These are phyloP conservation scores for Amoebophrya sp. DNA, from an alignment of 169 alveolate genomes.

Conservation along the genomic window DNA sequence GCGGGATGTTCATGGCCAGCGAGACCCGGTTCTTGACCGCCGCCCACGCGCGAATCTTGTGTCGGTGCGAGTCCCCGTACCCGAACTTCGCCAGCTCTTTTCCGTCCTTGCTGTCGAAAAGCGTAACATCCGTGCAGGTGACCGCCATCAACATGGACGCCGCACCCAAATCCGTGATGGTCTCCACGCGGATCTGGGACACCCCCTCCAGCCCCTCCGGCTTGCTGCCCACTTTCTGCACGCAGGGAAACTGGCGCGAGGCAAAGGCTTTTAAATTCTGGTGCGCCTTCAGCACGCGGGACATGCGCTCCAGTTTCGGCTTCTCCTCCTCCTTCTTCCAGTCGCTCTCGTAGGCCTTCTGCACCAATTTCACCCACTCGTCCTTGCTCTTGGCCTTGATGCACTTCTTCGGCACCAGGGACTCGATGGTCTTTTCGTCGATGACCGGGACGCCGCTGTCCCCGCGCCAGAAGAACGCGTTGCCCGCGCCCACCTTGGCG, in stretches of 20 bases:
- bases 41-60: neutral
- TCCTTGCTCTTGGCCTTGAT: neutral
- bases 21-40: neutral
- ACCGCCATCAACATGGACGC: neutral
- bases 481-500: neutral
- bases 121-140: neutral
- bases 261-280: neutral
- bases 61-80: neutral
- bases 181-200: neutral
- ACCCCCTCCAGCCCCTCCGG: slow-evolving; percentile 6
- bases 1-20: neutral
- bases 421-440: neutral
- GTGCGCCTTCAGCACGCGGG: neutral
- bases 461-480: neutral
- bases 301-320: neutral
- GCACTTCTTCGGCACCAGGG: neutral
- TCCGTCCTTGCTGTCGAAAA: neutral
- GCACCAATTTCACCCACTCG: neutral
- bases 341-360: neutral
- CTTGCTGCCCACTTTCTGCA: slow-evolving; percentile 11
- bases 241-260: neutral
- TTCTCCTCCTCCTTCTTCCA: neutral
- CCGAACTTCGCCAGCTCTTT: slow-evolving; percentile 15
- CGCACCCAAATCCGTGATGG: slow-evolving; percentile 17
- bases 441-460: neutral